These are phyloP conservation scores for Panellus pusillus DNA, from an alignment of 768 basidiomycete genomes.

Conservation along the genomic window DNA sequence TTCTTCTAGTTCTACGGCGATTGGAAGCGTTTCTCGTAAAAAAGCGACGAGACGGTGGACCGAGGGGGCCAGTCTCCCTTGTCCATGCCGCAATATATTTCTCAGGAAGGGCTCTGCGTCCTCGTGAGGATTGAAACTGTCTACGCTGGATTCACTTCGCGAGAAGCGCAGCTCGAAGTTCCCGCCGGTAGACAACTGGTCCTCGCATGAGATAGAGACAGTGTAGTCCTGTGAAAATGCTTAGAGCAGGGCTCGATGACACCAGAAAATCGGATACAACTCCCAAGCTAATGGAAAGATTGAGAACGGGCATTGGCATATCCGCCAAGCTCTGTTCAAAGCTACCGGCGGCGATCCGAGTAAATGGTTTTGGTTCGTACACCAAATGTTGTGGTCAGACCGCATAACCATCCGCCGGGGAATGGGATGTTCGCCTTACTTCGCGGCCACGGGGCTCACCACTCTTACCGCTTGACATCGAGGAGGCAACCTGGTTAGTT, in stretches of 20 bases:
- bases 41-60: constrained; percentile 67
- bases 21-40: constrained; percentile 74
- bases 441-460: no score
- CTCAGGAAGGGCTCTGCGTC: constrained; percentile 77
- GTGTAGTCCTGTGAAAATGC: constrained; percentile 58
- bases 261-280: constrained; percentile 27
- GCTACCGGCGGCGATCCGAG: no score
- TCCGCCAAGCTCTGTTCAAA: no score
- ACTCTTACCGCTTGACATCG: no score
- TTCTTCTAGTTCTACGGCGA: constrained; percentile 69
- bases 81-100: constrained; percentile 62
- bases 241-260: neutral
- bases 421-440: no score
- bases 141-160: constrained; percentile 36
- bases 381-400: no score
- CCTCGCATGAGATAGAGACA: constrained; percentile 75
- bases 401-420: no score
- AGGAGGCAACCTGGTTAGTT: no score
- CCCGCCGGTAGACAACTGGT: constrained; percentile 70
- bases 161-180: constrained; percentile 77
- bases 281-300: no score
- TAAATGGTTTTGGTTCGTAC: no score
- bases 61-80: constrained; percentile 64
- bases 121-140: constrained; percentile 70
- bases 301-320: no score